Evolutionary conservation across 139 green algal species (phyloP), one percentile per base, ranked within the genome.

Genomic region (Ulvella scutata): DNA sequence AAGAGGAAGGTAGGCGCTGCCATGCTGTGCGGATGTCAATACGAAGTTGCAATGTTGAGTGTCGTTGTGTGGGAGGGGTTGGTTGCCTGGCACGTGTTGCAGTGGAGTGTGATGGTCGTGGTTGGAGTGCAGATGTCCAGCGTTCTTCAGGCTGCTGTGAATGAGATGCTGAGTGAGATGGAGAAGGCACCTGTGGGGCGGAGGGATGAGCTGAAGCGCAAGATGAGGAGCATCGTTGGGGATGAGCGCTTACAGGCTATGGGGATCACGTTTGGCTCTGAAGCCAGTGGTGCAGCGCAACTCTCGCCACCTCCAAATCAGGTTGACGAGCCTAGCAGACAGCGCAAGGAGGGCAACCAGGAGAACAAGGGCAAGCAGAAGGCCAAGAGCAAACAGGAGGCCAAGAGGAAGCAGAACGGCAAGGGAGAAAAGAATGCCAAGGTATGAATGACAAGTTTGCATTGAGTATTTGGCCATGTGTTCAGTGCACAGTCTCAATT

Each of bases 351-450:
- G 33, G 62, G 13, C 23, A 9, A 36, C 43, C 31, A 40, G 72
- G 78, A n/a, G 43, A 31, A 75, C 31, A 62, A 31, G 43, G 37
- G 38, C 20, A 73, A 78, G 74, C n/a, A 43, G 39, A 72, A 43
- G 29, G 35, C 75, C 62, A 37, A 77, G 37, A 43, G 34, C 59
- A 62, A 75, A 34, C 61, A 67, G 43, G 78, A 74, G 37, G 61
- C 43, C 74, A 76, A 78, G 62, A 72, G 29, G 44, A 44, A 31
- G 35, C 75, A 29, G 33, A 75, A 40, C 6, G 51, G 51, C 20
- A 26, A 26, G 51, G 51, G n/a, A 26, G 33, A 67, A 67, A 26
- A 59, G 40, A 59, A 17, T 59, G 40, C n/a, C n/a, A n/a, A n/a
- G n/a, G n/a, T n/a, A n/a, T n/a, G n/a, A n/a, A n/a, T n/a, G n/a